Conservation (phyloP, 2,329 filamentous ascomycete genomes). For the Ceratocystis colombiana region DNA sequence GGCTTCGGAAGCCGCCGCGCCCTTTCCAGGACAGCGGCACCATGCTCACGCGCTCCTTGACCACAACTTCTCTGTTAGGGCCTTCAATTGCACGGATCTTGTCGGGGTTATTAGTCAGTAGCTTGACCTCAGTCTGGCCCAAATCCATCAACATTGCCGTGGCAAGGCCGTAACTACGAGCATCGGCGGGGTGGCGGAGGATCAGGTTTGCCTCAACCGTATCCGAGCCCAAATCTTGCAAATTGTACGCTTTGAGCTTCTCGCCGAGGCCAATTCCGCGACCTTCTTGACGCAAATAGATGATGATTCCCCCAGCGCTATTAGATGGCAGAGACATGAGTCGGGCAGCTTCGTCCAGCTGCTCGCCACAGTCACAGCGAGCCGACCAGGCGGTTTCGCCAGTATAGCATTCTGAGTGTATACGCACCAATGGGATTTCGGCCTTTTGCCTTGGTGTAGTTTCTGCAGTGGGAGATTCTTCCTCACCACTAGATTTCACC, state of each 20-base stretch:
- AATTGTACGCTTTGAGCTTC: constrained; percentile 95
- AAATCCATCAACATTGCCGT: constrained; percentile 89
- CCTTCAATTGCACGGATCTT: constrained; percentile 93
- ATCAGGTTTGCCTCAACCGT: constrained; percentile 93
- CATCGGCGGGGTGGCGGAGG: constrained; percentile 85
- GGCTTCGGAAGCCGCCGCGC: constrained; percentile 69
- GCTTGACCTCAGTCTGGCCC: constrained; percentile 63
- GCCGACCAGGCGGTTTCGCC: constrained; percentile 98
- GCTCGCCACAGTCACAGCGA: constrained; percentile 93
- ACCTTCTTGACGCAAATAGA: constrained; percentile 92
- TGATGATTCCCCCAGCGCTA: constrained; percentile 70
- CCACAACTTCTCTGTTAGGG: constrained; percentile 73
- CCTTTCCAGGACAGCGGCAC: constrained; percentile 89
- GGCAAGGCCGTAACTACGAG: constrained; percentile 87
- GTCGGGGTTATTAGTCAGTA: constrained; percentile 95
- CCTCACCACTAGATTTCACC: constrained; percentile 30
- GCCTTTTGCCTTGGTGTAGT: neutral
- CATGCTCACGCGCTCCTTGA: constrained; percentile 89
- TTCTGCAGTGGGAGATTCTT: neutral
- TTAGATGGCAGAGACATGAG: constrained; percentile 68
- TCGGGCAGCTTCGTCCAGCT: constrained; percentile 88
- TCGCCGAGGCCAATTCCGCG: constrained; percentile 89
- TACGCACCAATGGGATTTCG: constrained; percentile 63
- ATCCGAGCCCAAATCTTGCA: constrained; percentile 94
- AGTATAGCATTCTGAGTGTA: constrained; percentile 97